phyloP scores from a whole-genome alignment of 768 basidiomycete species.

The Boletus vinaceobasis region DNA sequence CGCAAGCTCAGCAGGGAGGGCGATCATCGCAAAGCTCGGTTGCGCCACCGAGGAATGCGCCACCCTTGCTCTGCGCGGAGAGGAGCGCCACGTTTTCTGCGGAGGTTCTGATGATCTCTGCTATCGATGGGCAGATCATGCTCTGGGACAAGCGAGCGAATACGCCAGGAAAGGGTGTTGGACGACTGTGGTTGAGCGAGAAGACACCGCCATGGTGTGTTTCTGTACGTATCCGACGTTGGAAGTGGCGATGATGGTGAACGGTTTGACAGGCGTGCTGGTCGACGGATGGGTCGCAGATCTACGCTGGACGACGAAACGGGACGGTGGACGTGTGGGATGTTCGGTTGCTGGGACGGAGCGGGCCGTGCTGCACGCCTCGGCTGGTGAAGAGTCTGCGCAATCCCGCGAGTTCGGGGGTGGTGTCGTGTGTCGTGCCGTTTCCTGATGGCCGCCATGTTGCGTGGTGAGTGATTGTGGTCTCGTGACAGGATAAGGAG shows the following conservation, averaged over 20 bases:
- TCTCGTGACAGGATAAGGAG: conserved; percentile 15
- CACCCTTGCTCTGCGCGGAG: conserved; percentile 63
- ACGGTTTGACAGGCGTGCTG: conserved; percentile 74
- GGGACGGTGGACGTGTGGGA: conserved; percentile 94
- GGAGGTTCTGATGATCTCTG: conserved; percentile 83
- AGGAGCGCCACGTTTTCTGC: conserved; percentile 66
- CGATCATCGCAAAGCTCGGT: conserved; percentile 36
- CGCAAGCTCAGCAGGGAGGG: conserved; percentile 20
- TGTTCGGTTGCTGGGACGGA: conserved; percentile 71
- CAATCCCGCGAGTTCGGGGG: conserved; percentile 85
- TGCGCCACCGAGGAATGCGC: conserved; percentile 69
- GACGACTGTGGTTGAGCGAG: conserved; percentile 84
- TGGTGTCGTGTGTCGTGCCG: conserved; percentile 86
- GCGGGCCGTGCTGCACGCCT: conserved; percentile 63
- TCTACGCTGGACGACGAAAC: conserved; percentile 89
- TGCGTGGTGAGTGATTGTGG: conserved; percentile 62
- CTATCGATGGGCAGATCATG: conserved; percentile 88
- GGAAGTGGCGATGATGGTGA: not conserved
- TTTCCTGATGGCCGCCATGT: conserved; percentile 93
- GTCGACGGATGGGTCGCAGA: conserved; percentile 83
- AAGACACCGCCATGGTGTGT: conserved; percentile 96
- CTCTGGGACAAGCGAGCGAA: conserved; percentile 85
- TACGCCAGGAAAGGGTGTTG: conserved; percentile 65
- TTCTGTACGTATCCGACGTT: conserved; percentile 56
- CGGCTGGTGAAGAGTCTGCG: conserved; percentile 76